Evolutionary conservation across 805 yeast genomes (phyloP).

Genomic region (Nakazawaea ishiwadae): DNA sequence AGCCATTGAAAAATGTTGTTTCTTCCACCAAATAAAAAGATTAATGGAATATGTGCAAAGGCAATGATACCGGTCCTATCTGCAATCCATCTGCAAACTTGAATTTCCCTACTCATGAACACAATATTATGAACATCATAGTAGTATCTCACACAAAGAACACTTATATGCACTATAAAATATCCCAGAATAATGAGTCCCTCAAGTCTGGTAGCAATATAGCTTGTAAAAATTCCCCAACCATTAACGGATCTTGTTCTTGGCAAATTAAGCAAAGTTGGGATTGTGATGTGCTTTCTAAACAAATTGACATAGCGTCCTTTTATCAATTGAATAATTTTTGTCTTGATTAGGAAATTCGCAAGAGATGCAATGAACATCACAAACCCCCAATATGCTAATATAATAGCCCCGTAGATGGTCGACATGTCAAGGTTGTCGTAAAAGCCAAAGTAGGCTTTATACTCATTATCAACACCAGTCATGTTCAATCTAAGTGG

Average conservation of each 20-base stretch:
- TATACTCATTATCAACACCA: not conserved
- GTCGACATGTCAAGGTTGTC: conserved; percentile 23
- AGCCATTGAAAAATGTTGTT: conserved; percentile 38
- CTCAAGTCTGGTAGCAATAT: conserved; percentile 30
- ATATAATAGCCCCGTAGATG: conserved; percentile 29
- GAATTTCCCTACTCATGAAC: not conserved
- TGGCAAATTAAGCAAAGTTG: conserved; percentile 28
- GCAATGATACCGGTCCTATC: conserved; percentile 36
- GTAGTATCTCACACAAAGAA: conserved; percentile 17
- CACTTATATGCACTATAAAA: conserved; percentile 20
- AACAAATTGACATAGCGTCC: conserved; percentile 28
- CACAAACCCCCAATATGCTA: conserved; percentile 34
- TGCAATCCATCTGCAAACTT: not conserved
- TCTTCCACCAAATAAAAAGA: conserved; percentile 43
- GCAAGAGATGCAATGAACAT: conserved; percentile 28
- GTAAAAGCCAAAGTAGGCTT: conserved; percentile 16
- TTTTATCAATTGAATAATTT: conserved; percentile 24
- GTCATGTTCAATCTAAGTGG: too few relatives aligned
- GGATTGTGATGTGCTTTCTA: conserved; percentile 31
- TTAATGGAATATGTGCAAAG: conserved; percentile 34
- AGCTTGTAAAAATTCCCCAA: conserved; percentile 15
- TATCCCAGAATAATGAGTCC: conserved; percentile 22
- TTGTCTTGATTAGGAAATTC: conserved; percentile 27
- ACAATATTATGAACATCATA: conserved; percentile 8
- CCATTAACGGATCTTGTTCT: conserved; percentile 7